Conservation (phyloP, 352 stramenopile species). For the Globisporangium rhizosaccharum region DNA sequence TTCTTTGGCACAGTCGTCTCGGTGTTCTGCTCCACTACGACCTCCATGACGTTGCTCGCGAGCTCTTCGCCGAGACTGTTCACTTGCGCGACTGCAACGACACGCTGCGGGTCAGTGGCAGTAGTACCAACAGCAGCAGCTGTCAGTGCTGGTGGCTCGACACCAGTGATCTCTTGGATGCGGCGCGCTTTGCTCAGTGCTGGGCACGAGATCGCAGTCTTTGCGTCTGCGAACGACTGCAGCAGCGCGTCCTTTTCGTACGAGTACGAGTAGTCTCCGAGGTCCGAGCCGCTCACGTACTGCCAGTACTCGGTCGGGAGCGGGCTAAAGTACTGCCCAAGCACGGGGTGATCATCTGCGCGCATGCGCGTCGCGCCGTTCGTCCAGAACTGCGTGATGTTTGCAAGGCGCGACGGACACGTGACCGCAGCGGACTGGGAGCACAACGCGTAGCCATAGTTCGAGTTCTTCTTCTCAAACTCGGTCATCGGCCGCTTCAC, state of each 20-base stretch:
- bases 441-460: slow-evolving; percentile 46
- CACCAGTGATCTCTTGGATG: slow-evolving; percentile 1
- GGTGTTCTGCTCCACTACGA: background rate
- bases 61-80: background rate
- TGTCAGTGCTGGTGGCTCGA: background rate
- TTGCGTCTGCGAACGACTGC: slow-evolving; percentile 8
- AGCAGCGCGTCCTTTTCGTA: slow-evolving; percentile 55
- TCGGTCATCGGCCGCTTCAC: slow-evolving; percentile 47
- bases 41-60: background rate
- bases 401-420: slow-evolving; percentile 27
- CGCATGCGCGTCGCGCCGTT: slow-evolving; percentile 16
- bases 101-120: background rate
- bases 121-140: background rate
- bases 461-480: slow-evolving; percentile 40
- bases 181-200: slow-evolving; percentile 5
- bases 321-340: slow-evolving; percentile 42
- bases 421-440: slow-evolving; percentile 16
- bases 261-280: slow-evolving; percentile 55
- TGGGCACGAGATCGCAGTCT: slow-evolving; percentile 5
- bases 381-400: slow-evolving; percentile 48
- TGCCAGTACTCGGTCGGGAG: slow-evolving; percentile 59
- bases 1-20: background rate
- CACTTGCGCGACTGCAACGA: background rate
- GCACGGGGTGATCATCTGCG: slow-evolving; percentile 35
- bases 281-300: slow-evolving; percentile 40